Base-by-base conservation (phyloP, 345 rosid genomes). In the Ricinus communis region DNA sequence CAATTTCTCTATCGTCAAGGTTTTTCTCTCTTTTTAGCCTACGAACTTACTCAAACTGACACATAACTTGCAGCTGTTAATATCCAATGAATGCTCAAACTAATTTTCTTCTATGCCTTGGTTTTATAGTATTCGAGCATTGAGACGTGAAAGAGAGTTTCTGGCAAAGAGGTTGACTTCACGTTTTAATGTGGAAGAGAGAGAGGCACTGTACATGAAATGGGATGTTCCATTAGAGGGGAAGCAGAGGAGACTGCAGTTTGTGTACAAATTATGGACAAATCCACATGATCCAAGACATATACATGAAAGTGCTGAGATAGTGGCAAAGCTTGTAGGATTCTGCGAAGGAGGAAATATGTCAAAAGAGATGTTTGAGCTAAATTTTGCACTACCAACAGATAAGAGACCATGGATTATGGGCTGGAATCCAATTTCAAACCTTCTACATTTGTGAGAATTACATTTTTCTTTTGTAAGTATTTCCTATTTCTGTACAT, bases 351-450 rank as follows among this genome's bases (percentile, higher is more conserved):
- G 91, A 22, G 98, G 95, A 8, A 89, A 89, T 78, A 82, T 96
- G 74, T 86, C 99, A 11, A 96, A 93, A 80, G 98, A 93, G 86
- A 96, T 96, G 99, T 96, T 96, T 74, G 98, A 96, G 81, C 99
- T 96, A 75, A 96, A 96, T 71, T 91, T 96, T 66, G 95, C 91
- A 0, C 76, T 89, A 46, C 98, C 99, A 52, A 63, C 90, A 0
- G 99, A 91, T 53, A 96, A 80, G 80, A 91, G 97, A 72, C 84
- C 93, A 1, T 93, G 99, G 99, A 81, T 85, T 49, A 87, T 84
- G 82, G 97, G 93, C 40, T 96, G 99, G 99, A 88, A 96, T 82
- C 93, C 74, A 62, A 87, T 96, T 70, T 89, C 98, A 62, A 88
- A 89, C 72, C 87, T 96, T 73, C 90, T 96, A 22, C 81, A 95